These are phyloP conservation scores for Diaporthe sp. DNA, from an alignment of 2,329 filamentous ascomycete genomes.

Conservation along the genomic window DNA sequence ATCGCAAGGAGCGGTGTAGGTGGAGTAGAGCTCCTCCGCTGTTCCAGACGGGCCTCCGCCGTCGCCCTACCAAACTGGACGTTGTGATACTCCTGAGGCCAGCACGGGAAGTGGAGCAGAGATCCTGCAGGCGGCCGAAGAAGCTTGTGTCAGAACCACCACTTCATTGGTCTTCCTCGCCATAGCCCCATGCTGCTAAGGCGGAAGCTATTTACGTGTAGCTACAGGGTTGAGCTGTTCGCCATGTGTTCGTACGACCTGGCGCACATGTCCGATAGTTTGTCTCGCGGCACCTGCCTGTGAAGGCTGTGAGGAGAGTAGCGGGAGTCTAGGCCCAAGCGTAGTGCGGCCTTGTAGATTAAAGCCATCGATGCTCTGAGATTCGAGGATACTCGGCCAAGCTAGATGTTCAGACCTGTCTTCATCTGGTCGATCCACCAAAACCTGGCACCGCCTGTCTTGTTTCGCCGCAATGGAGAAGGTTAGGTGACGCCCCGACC, in stretches of 20 bases:
- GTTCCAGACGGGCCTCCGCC: not conserved
- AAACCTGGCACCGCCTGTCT: not conserved
- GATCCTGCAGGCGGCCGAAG: constrained; percentile 27
- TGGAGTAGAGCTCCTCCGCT: not conserved
- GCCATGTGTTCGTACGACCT: constrained; percentile 3
- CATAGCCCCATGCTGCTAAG: not conserved
- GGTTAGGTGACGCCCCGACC: not conserved
- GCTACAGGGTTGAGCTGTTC: not conserved
- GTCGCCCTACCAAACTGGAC: constrained; percentile 12
- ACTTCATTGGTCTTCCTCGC: constrained; percentile 8
- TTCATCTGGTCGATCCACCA: not conserved
- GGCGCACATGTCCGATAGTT: not conserved
- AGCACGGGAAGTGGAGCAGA: not conserved
- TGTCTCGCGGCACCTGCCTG: not conserved
- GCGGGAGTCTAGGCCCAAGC: not conserved
- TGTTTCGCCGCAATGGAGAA: not conserved
- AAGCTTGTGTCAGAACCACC: not conserved
- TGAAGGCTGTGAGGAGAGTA: not conserved
- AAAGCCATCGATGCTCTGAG: not conserved
- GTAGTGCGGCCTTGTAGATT: not conserved
- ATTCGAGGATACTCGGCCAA: no score
- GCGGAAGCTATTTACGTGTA: constrained; percentile 9
- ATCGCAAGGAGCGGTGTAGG: constrained; percentile 19
- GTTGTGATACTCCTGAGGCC: not conserved
- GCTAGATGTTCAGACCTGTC: not conserved